Evolutionary conservation across 225 moss, liverwort and hornwort species (phyloP).

Genomic region (Thuidium tamariscinum): DNA sequence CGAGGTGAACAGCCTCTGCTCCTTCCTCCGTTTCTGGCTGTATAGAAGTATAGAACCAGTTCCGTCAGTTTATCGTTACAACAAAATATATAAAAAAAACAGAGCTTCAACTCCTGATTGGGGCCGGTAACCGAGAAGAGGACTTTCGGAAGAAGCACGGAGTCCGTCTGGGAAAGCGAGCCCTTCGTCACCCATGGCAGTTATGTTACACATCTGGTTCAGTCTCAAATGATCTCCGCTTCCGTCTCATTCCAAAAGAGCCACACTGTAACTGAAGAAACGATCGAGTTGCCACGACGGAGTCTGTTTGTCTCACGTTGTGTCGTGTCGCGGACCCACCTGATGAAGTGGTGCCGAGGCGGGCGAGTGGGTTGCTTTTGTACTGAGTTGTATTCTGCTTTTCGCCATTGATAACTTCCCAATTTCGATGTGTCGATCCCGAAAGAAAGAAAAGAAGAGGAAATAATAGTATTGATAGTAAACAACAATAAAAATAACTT

Average conservation of each 20-base stretch:
- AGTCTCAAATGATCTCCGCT: neutral
- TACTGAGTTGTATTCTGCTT: neutral
- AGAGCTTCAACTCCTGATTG: neutral
- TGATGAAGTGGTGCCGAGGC: neutral
- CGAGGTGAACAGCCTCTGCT: neutral
- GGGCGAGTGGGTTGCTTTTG: neutral
- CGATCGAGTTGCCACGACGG: neutral
- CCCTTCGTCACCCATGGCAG: neutral
- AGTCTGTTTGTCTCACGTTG: neutral
- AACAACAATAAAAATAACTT: neutral
- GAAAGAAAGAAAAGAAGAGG: too few relatives aligned
- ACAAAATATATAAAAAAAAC: neutral
- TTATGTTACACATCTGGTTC: neutral
- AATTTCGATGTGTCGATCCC: neutral
- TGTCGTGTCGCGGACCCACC: too few relatives aligned
- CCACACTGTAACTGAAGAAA: neutral
- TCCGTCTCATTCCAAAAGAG: neutral
- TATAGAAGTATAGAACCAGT: neutral
- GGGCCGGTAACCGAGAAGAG: neutral
- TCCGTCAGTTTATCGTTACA: neutral
- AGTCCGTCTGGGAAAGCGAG: neutral
- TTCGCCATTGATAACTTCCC: neutral
- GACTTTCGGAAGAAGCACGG: neutral
- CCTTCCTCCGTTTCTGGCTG: neutral
- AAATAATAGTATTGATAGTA: neutral